These are phyloP conservation scores for Lotus japonicus DNA, from an alignment of 306 rosid species.

Conservation along the genomic window DNA sequence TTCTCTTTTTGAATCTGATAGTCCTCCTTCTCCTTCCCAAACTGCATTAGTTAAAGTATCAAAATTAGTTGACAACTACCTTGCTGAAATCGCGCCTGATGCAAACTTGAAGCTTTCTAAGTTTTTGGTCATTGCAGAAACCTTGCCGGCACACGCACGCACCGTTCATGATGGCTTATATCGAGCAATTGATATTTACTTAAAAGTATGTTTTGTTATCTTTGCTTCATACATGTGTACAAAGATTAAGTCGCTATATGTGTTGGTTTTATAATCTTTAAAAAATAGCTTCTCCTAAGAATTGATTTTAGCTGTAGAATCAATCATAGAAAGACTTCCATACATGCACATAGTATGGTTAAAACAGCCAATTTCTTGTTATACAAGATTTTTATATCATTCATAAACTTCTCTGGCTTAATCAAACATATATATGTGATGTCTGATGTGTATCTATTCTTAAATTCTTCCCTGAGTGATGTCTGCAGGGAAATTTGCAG, in stretches of 20 bases:
- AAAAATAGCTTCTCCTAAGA: too few species aligned
- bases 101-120: conserved; percentile 89
- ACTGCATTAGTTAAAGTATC: conserved; percentile 74
- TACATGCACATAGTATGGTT: too few species aligned
- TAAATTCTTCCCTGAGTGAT: not conserved
- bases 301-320: too few species aligned
- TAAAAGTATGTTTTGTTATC: conserved; percentile 56
- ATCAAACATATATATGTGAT: not conserved
- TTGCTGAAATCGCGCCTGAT: conserved; percentile 95
- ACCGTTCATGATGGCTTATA: conserved; percentile 85
- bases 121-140: conserved; percentile 80
- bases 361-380: not conserved
- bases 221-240: not conserved
- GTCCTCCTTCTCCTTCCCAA: conserved; percentile 85
- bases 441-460: not conserved
- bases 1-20: conserved; percentile 83
- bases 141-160: conserved; percentile 85
- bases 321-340: too few species aligned
- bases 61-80: conserved; percentile 85
- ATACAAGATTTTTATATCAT: not conserved
- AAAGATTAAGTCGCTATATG: not conserved
- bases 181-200: conserved; percentile 84
- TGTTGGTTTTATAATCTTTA: not conserved
- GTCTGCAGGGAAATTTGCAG: not conserved
- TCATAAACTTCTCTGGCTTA: not conserved